Evolutionary conservation across 805 yeast species (phyloP).

Genomic region (Wickerhamomyces canadensis): DNA sequence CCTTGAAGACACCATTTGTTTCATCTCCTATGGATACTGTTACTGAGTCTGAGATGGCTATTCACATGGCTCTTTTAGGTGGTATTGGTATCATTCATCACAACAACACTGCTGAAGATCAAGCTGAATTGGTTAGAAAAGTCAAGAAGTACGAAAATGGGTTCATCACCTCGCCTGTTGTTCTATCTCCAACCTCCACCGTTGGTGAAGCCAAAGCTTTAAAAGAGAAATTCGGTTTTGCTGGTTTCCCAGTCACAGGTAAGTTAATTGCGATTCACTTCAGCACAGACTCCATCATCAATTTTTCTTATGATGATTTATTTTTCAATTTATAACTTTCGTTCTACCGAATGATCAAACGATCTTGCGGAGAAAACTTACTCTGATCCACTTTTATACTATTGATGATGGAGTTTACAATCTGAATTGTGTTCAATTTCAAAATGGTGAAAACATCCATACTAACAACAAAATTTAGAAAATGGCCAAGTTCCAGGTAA

Average conservation of each 20-base stretch:
- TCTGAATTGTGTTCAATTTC: no score
- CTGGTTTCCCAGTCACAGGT: conserved; percentile 99
- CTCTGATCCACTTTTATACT: conserved; percentile 30
- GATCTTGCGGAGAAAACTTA: conserved; percentile 82
- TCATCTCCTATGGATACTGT: conserved; percentile 99
- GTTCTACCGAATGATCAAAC: conserved; percentile 99
- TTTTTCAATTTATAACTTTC: conserved; percentile 73
- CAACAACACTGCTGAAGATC: conserved; percentile 94
- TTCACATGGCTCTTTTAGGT: conserved; percentile 96
- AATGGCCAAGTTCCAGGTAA: conserved; percentile 83
- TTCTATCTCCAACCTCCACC: conserved; percentile 67
- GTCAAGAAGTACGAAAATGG: conserved; percentile 98
- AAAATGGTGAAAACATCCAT: conserved; percentile 1
- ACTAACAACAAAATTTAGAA: conserved; percentile 43
- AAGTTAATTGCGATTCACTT: no score
- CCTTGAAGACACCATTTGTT: conserved; percentile 89
- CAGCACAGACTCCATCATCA: no score
- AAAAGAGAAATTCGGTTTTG: conserved; percentile 75
- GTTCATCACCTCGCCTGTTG: conserved; percentile 91
- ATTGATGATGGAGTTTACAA: not conserved
- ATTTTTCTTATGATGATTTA: conserved; percentile 49
- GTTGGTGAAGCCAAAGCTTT: conserved; percentile 76
- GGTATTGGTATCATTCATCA: conserved; percentile 99
- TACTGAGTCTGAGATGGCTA: conserved; percentile 96
- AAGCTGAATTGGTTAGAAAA: conserved; percentile 96